phyloP scores from a whole-genome alignment of 192 early-diverging fungal genomes.

The Podila epicladia region DNA sequence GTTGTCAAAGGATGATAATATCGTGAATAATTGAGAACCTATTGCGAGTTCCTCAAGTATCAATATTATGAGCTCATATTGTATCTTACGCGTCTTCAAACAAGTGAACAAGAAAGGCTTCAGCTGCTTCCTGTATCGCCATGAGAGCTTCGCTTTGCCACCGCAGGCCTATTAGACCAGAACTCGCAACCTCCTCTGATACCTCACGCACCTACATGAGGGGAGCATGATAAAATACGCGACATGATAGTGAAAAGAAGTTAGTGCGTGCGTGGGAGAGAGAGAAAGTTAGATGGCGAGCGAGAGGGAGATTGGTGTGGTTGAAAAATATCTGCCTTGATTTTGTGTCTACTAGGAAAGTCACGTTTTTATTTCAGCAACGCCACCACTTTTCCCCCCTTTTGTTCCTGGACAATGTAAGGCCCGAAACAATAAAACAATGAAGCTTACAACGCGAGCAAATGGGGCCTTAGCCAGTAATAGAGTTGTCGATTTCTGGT shows the following conservation, averaged over 20 bases:
- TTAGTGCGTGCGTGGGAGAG: too few species aligned
- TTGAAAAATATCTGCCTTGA: background rate
- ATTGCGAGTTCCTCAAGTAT: too few species aligned
- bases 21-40: too few species aligned
- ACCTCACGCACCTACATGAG: background rate
- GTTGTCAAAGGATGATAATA: background rate
- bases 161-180: background rate
- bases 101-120: slow-evolving; percentile 24
- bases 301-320: background rate
- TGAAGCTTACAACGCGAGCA: slow-evolving; percentile 63
- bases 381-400: background rate
- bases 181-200: background rate
- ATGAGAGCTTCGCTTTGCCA: slow-evolving; percentile 29
- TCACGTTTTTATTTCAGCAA: background rate
- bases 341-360: background rate
- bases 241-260: background rate
- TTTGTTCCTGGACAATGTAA: background rate
- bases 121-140: slow-evolving; percentile 28
- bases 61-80: background rate
- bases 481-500: slow-evolving; percentile 80
- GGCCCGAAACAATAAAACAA: background rate
- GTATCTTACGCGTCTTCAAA: slow-evolving; percentile 27
- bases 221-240: background rate
- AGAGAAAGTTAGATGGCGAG: background rate
- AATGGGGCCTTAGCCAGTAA: slow-evolving; percentile 85